Conservation (phyloP, 179 eudicot genomes). For the Silene noctiflora region DNA sequence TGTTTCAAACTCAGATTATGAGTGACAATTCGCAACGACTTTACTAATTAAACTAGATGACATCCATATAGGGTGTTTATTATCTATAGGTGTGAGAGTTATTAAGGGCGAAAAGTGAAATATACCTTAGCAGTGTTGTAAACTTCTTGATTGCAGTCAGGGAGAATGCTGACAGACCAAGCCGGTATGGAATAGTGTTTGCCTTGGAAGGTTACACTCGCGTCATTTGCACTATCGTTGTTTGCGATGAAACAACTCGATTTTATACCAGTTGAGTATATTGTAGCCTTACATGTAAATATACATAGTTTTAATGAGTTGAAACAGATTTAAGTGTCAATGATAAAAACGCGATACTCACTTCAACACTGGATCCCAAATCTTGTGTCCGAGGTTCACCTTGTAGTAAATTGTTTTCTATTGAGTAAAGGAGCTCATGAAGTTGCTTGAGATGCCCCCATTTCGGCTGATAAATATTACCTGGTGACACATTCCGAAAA, state of each 20-base stretch:
- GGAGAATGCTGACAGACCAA: slow-evolving; percentile 40
- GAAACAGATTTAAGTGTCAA: neutral
- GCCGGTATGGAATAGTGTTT: slow-evolving; percentile 29
- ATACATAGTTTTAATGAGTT: neutral
- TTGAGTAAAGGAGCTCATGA: slow-evolving; percentile 24
- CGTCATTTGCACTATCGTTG: slow-evolving; percentile 5
- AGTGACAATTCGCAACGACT: neutral
- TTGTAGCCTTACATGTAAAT: slow-evolving; percentile 15
- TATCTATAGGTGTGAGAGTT: too few species aligned
- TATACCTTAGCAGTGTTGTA: slow-evolving; percentile 41
- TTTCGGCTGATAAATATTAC: slow-evolving; percentile 28
- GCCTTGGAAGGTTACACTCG: slow-evolving; percentile 20
- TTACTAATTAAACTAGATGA: neutral
- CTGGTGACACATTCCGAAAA: slow-evolving; percentile 9
- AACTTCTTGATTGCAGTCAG: slow-evolving; percentile 32
- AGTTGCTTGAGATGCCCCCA: slow-evolving; percentile 36
- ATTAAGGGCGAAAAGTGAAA: too few species aligned
- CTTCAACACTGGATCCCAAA: slow-evolving; percentile 7
- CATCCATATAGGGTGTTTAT: neutral
- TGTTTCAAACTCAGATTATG: too few species aligned
- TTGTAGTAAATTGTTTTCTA: slow-evolving; percentile 24
- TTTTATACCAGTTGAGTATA: slow-evolving; percentile 13
- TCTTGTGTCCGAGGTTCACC: slow-evolving; percentile 12
- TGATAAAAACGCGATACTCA: neutral
- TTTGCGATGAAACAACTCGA: slow-evolving; percentile 35